Evolutionary conservation across 2,329 filamentous ascomycete genomes (phyloP).

Genomic region (Calonectria multiphialidica): DNA sequence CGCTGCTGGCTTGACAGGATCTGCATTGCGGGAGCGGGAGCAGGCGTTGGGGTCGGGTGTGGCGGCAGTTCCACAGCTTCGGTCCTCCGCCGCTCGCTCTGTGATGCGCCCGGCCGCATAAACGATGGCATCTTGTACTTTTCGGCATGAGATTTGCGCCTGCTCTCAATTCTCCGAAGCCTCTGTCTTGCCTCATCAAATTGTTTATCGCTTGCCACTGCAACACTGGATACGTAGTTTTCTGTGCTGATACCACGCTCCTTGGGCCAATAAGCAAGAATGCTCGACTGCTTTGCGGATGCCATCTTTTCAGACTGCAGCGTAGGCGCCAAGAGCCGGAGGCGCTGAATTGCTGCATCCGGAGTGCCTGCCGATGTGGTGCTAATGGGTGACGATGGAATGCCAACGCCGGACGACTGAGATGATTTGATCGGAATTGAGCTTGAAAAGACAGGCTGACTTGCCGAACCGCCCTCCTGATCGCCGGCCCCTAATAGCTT

Average conservation of each 20-base stretch:
- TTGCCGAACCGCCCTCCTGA: conserved; percentile 17
- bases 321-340: conserved; percentile 50
- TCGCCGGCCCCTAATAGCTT: conserved; percentile 43
- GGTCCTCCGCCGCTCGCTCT: conserved; percentile 26
- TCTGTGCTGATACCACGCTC: conserved; percentile 50
- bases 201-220: conserved; percentile 49
- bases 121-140: conserved; percentile 48
- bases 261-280: conserved; percentile 55
- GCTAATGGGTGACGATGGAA: conserved; percentile 39
- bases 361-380: conserved; percentile 19
- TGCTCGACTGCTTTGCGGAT: conserved; percentile 41
- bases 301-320: conserved; percentile 42
- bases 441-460: conserved; percentile 25
- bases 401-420: conserved; percentile 31
- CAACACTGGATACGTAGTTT: conserved; percentile 54
- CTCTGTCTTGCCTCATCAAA: conserved; percentile 50
- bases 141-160: conserved; percentile 49
- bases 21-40: conserved; percentile 38
- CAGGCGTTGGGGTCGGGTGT: conserved; percentile 29
- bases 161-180: conserved; percentile 48
- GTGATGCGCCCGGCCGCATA: conserved; percentile 41
- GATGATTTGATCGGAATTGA: conserved; percentile 41
- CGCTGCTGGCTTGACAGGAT: conserved; percentile 53
- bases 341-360: conserved; percentile 49
- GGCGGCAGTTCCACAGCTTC: conserved; percentile 29